Evolutionary conservation across 345 rosid species (phyloP), one percentile per base, ranked within the genome.

Genomic region (Eutrema japonicum): DNA sequence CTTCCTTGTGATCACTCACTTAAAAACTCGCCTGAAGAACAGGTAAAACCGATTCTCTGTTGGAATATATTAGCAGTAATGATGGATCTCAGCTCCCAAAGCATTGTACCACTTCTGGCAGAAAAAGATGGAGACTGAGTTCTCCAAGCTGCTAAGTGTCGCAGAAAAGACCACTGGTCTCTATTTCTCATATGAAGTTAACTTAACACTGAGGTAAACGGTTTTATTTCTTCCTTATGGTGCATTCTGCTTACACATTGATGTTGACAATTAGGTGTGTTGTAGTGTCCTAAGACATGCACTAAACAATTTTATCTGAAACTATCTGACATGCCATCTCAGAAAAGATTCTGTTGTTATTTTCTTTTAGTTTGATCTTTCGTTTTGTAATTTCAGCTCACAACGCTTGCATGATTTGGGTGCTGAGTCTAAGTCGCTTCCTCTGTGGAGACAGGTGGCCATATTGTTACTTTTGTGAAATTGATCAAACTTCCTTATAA

Each of bases 371-470:
- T 22, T 42, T 77, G 49, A 77, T 71, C 14, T 13, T 64, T 71
- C 12, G 29, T 73, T 69, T 69, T 71, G 73, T 40, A 8, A 64
- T 61, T 83, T 58, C 90, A 95, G 99, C 79, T 78, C 89, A 40
- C 99, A 95, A 56, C 87, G 96, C 61, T 79, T 92, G 77, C 84
- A 86, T 81, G 96, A 85, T 67, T 74, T 95, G 82, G 98, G 98
- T 74, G 92, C 83, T 77, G 99, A 95, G 81, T 88, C 98, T 65
- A 95, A 88, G 83, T 74, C 89, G 60, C 94, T 95, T 79, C 99
- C 99, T 77, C 91, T 92, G 66, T 95, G 99, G 99, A 90, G 99
- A 89, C 99, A 95, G 94, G 99, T 90, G 81, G 77, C 58, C 68
- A 52, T 66, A 64, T 22, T 10, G 27, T 59, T 45, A 36, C 16